A percentile compares a stretch with the other conserved stretches of the same genome.
Evolutionary conservation across 2,329 filamentous ascomycete genomes (phyloP).

Genomic region (Fusarium transvaalense): DNA sequence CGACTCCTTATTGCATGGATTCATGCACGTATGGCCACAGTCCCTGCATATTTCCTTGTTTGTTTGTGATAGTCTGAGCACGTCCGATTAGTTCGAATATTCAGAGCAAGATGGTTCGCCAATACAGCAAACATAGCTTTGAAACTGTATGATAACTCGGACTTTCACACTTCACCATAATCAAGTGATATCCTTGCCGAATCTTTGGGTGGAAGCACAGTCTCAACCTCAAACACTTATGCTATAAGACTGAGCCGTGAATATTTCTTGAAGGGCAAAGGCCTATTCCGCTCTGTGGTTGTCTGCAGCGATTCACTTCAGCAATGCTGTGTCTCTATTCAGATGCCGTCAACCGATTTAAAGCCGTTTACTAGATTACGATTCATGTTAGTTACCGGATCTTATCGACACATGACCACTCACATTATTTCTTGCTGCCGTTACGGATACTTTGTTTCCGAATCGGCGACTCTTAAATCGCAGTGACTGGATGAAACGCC

Average conservation of each 20-base stretch:
- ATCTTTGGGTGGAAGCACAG: constrained; percentile 6
- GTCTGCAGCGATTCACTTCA: neutral
- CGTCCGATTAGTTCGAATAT: neutral
- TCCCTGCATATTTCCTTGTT: neutral
- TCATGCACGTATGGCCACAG: neutral
- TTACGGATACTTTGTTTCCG: constrained; percentile 1
- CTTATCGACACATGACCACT: constrained; percentile 3
- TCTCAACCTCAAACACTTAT: constrained; percentile 28
- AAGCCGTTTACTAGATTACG: neutral
- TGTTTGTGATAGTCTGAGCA: neutral
- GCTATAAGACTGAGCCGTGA: neutral
- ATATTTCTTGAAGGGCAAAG: neutral
- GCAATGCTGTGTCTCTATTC: constrained; percentile 9
- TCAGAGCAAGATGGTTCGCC: neutral
- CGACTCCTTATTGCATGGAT: neutral
- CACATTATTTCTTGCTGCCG: constrained; percentile 2
- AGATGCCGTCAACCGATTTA: constrained; percentile 5
- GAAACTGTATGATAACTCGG: neutral
- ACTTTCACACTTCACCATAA: neutral
- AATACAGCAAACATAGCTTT: neutral
- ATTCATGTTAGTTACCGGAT: constrained; percentile 29
- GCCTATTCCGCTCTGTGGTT: neutral
- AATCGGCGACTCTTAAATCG: constrained; percentile 1
- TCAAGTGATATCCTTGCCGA: neutral
- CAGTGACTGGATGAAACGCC: neutral